Evolutionary conservation across 768 basidiomycete species (phyloP), one percentile per base, ranked within the genome.

Genomic region (Fibroporia radiculosa): DNA sequence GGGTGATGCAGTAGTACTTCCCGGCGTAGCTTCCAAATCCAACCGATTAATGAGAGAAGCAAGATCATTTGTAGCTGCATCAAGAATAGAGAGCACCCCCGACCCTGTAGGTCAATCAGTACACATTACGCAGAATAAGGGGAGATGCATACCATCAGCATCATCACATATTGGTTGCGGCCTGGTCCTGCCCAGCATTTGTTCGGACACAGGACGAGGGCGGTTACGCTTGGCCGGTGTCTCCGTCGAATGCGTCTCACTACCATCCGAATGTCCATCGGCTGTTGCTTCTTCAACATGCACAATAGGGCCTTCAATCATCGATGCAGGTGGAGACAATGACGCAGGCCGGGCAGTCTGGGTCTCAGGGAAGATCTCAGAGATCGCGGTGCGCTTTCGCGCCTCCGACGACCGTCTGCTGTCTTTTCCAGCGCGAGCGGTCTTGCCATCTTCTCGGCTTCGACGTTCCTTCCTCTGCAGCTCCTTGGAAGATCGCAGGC

Each of bases 11-110:
- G 63, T 62, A 19, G 71, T 62, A 2, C 77, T 71, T 2, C 69
- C 68, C 0, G 86, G 87, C 0, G 88, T 90, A 3, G 84, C 84
- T 56, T 87, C 78, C 3, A 91, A 68, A 51, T 89, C 84, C n/a
- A 91, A 70, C n/a, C 75, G 74, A 49, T 81, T 84, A 59, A 91
- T 85, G 3, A 91, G 66, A 44, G 77, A 76, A 0, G 83, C 87
- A 3, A 91, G 72, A 32, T 90, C 87, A 40, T 85, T 78, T 1
- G 87, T 90, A 0, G 84, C 87, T 0, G 84, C 84, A 50, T 82
- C 82, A n/a, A 89, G 65, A 24, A 86, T 72, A 0, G 80, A 84
- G 1, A 87, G 56, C 12, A 77, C 76, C 48, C 73, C 85, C 75
- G 50, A 2, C 6, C 10, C 26, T 24, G 5, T 31, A 45, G n/a